A percentile compares a stretch with the other conserved stretches of the same genome.
These are phyloP conservation scores for Penicillium herquei DNA, from an alignment of 495 filamentous ascomycete species.

Conservation along the genomic window DNA sequence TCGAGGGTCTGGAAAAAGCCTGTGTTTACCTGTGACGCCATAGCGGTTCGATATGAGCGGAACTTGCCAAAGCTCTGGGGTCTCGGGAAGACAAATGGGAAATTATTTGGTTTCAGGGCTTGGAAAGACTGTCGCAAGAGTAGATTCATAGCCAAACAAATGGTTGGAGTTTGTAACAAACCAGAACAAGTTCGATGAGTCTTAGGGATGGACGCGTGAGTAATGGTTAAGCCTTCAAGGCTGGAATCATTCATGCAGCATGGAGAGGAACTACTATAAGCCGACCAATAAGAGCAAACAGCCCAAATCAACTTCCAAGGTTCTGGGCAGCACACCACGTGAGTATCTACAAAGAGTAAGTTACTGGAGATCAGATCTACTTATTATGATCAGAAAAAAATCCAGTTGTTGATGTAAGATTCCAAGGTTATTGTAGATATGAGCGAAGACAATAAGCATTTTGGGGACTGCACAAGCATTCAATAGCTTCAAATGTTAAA, in stretches of 20 bases:
- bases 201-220: neutral
- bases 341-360: too few species aligned
- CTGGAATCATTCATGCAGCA: neutral
- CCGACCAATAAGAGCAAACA: neutral
- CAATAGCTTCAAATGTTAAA: too few species aligned
- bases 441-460: too few species aligned
- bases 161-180: neutral
- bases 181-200: neutral
- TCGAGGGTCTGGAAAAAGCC: conserved; percentile 25
- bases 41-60: neutral
- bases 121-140: neutral
- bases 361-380: too few species aligned
- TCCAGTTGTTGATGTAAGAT: neutral
- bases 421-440: too few species aligned
- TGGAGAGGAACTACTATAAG: neutral
- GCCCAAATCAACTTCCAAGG: neutral
- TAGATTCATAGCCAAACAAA: neutral
- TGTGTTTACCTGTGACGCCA: conserved; percentile 3
- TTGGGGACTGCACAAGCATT: too few species aligned
- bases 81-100: neutral
- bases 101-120: neutral
- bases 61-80: too few species aligned
- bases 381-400: neutral
- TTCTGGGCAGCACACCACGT: neutral
- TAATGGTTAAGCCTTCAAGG: neutral